A percentile compares a stretch with the other conserved stretches of the same genome.
These are phyloP conservation scores for Podospora comata DNA, from an alignment of 495 filamentous ascomycete genomes.

Conservation along the genomic window DNA sequence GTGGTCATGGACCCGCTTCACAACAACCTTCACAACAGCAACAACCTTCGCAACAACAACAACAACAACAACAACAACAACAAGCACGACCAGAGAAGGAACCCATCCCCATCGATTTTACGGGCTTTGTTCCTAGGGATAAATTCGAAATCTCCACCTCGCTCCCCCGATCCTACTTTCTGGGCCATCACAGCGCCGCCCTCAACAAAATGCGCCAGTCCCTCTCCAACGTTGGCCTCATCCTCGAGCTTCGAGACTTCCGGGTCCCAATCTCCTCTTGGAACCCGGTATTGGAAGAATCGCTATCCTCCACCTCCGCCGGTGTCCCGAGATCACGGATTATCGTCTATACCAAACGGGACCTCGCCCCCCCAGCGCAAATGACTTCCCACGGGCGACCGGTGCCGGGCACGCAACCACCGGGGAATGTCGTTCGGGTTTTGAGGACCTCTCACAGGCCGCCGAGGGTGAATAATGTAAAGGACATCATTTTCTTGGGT, in stretches of 20 bases:
- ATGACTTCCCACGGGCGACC: background rate
- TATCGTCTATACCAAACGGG: conserved; percentile 87
- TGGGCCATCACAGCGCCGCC: conserved; percentile 91
- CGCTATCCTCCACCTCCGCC: conserved; percentile 53
- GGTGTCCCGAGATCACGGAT: conserved; percentile 55
- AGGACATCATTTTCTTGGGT: conserved; percentile 55
- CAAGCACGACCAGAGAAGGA: background rate
- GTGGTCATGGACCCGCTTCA: background rate
- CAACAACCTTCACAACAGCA: too few species aligned
- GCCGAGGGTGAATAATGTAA: conserved; percentile 15
- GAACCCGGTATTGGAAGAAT: conserved; percentile 87
- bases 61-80: too few species aligned
- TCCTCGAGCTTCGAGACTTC: conserved; percentile 94
- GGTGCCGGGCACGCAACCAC: background rate
- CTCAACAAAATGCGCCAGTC: conserved; percentile 79
- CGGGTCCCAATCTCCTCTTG: conserved; percentile 81
- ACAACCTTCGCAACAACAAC: too few species aligned
- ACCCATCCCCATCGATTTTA: background rate
- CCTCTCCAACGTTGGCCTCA: conserved; percentile 76
- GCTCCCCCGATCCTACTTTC: conserved; percentile 87
- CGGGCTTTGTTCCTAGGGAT: conserved; percentile 65
- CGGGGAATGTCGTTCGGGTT: conserved; percentile 8
- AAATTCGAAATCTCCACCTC: conserved; percentile 60
- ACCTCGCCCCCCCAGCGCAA: conserved; percentile 57
- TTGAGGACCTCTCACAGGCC: conserved; percentile 30